Conservation (phyloP, 345 rosid genomes). For the Eucalyptus grandis region DNA sequence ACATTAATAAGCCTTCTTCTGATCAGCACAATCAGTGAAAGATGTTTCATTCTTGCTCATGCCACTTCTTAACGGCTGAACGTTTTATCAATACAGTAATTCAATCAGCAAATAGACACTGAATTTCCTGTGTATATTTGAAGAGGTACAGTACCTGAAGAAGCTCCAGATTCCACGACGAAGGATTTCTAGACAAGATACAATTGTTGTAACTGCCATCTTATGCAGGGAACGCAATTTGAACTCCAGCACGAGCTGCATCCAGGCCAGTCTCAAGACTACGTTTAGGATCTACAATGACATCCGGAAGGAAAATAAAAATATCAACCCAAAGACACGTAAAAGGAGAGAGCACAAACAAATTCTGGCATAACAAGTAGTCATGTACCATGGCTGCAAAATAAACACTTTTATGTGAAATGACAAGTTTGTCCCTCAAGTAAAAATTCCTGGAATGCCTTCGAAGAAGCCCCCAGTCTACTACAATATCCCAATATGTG, state of each 20-base stretch:
- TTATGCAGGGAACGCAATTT: constrained; percentile 27
- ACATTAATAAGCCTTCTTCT: background rate
- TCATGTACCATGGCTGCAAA: constrained; percentile 48
- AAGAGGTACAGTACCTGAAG: constrained; percentile 36
- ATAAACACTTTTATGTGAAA: constrained; percentile 58
- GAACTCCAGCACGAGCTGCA: constrained; percentile 53
- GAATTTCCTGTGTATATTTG: background rate
- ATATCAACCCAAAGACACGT: background rate
- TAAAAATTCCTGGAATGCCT: constrained; percentile 47
- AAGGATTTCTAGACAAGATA: constrained; percentile 52
- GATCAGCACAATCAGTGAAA: background rate
- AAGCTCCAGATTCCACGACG: constrained; percentile 74
- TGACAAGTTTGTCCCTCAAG: constrained; percentile 49
- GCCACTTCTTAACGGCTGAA: background rate
- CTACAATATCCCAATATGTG: constrained; percentile 60
- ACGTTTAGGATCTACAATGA: constrained; percentile 32
- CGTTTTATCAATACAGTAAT: background rate
- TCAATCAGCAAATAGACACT: background rate
- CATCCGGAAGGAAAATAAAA: background rate
- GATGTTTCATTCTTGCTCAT: background rate
- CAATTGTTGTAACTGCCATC: constrained; percentile 22
- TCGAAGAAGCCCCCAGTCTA: constrained; percentile 71
- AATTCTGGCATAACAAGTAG: background rate
- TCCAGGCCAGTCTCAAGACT: constrained; percentile 51
- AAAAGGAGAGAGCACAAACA: background rate